phyloP scores from a whole-genome alignment of 306 rosid genomes.

The Vigna nakashimae region DNA sequence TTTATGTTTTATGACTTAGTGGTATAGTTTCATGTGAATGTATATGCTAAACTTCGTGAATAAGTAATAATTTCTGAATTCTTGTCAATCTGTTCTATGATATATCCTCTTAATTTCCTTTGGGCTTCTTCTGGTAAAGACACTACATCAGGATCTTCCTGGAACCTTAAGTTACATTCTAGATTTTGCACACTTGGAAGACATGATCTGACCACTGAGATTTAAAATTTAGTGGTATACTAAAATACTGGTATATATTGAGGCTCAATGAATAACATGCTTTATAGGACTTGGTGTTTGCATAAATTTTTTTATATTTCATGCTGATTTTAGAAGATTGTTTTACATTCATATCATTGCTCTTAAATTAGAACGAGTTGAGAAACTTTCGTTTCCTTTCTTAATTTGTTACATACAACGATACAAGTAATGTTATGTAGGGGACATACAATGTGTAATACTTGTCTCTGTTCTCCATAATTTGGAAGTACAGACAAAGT shows the following conservation, averaged over 20 bases:
- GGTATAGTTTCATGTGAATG: slow-evolving; percentile 57
- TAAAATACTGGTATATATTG: slow-evolving; percentile 37
- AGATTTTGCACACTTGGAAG: slow-evolving; percentile 33
- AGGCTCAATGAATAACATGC: slow-evolving; percentile 22
- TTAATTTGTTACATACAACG: slow-evolving; percentile 33
- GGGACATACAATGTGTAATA: slow-evolving; percentile 36
- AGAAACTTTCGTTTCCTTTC: slow-evolving; percentile 46
- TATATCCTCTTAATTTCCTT: slow-evolving; percentile 35
- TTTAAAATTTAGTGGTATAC: slow-evolving; percentile 39
- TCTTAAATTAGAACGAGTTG: slow-evolving; percentile 31
- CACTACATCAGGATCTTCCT: slow-evolving; percentile 27
- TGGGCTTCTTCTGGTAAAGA: slow-evolving; percentile 38
- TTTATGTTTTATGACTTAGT: slow-evolving; percentile 53
- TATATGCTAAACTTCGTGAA: slow-evolving; percentile 55
- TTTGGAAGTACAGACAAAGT: slow-evolving; percentile 53
- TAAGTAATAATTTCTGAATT: slow-evolving; percentile 49
- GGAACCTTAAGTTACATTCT: slow-evolving; percentile 31
- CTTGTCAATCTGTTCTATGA: slow-evolving; percentile 40
- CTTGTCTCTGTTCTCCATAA: slow-evolving; percentile 46
- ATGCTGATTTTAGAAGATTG: slow-evolving; percentile 37
- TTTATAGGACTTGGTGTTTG: slow-evolving; percentile 28
- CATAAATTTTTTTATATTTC: slow-evolving; percentile 38
- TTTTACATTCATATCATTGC: slow-evolving; percentile 35
- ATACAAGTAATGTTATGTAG: slow-evolving; percentile 13
- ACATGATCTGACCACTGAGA: slow-evolving; percentile 37